Conservation (phyloP, 2,329 filamentous ascomycete genomes). For the Aureobasidium sp. region DNA sequence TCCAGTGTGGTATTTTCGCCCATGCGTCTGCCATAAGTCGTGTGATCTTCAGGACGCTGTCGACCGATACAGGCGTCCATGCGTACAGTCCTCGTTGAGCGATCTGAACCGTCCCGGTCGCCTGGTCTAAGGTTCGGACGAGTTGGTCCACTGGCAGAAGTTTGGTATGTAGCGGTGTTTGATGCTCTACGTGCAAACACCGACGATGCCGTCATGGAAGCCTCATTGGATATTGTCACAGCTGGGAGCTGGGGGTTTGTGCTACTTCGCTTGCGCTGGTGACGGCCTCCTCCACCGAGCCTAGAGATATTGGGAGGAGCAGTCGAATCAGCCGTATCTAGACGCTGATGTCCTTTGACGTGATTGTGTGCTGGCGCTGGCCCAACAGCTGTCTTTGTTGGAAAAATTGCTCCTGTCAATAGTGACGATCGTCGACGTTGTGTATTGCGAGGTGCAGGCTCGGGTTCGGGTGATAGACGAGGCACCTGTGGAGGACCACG, state of each 20-base stretch:
- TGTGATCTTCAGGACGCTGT: not conserved
- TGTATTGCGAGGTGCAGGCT: slow-evolving; percentile 15
- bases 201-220: not conserved
- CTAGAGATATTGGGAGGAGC: slow-evolving; percentile 66
- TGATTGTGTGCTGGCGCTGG: slow-evolving; percentile 20
- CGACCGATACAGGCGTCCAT: slow-evolving; percentile 75
- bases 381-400: slow-evolving; percentile 10
- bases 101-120: slow-evolving; percentile 22
- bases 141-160: slow-evolving; percentile 68
- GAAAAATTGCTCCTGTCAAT: slow-evolving; percentile 27
- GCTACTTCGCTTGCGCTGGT: slow-evolving; percentile 82
- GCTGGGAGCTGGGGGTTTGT: slow-evolving; percentile 65
- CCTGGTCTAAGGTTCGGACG: slow-evolving; percentile 32
- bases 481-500: slow-evolving; percentile 56
- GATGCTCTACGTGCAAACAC: slow-evolving; percentile 1
- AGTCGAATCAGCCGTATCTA: slow-evolving; percentile 48
- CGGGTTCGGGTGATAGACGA: slow-evolving; percentile 24
- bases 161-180: slow-evolving; percentile 29
- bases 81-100: slow-evolving; percentile 65
- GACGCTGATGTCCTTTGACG: slow-evolving; percentile 20
- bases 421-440: slow-evolving; percentile 22
- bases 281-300: slow-evolving; percentile 49
- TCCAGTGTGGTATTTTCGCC: not conserved
- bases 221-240: slow-evolving; percentile 42
- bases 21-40: not conserved